Base-by-base conservation (phyloP, 331 rosid genomes). In the Pyrus hybrid region DNA sequence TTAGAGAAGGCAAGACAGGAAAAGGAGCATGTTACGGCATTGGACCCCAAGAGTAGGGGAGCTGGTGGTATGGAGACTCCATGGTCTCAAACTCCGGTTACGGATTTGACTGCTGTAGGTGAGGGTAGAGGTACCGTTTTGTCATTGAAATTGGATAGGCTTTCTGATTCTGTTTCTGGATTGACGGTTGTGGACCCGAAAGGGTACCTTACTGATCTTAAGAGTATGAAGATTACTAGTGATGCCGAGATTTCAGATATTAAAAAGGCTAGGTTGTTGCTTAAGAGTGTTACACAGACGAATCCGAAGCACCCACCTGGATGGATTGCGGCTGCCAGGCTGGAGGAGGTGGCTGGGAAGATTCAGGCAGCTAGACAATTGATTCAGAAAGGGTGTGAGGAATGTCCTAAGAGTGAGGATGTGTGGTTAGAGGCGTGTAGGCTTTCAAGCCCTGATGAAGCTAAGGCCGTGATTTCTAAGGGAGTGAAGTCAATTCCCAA, bases 1-100 rank as follows among this genome's bases (percentile, higher is more conserved):
- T 88, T 91, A 13, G 97, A 93, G 90, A 93, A 91, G 83, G 98
- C 98, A 8, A 86, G 96, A 74, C 93, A 91, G 70, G 98, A 93
- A 63, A 77, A 93, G 76, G 98, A 93, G 84, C 98, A 91, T 79
- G 92, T 93, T 14, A 86, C 92, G 0, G 91, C 93, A 7, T 79
- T 93, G 84, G 97, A 93, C 80, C 98, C 98, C 0, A 93, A 93
- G 88, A 91, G 91, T 65, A 80, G 93, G 63, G 82, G 87, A 1
- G 89, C 86, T 0, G 84, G 88, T 3, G 98, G 97, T 20, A 84
- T 90, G 2, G 98, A 89, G 79, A 93, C 97, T 16, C 97, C 92
- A 0, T 93, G 88, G 93, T 76, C 88, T 4, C 98, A 93, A 57
- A 91, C 96, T 5, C 97, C 96, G 0, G 96, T 91, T 22, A 93